phyloP scores from a whole-genome alignment of 176 grass and related monocot species.

The maize (Zea mays) region DNA sequence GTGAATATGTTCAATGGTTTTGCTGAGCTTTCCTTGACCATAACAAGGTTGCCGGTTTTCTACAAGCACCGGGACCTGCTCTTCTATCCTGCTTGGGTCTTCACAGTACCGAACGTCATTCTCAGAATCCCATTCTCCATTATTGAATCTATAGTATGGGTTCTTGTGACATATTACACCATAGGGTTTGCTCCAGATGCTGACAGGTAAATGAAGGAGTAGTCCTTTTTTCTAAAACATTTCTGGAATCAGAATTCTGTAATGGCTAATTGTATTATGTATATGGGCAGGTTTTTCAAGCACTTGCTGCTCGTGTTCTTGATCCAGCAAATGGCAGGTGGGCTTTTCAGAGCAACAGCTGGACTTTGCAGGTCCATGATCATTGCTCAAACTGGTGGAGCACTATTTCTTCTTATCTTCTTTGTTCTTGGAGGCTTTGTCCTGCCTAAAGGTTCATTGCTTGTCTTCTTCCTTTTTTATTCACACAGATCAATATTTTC shows the following conservation, averaged over 20 bases:
- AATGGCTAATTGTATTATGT: constrained; percentile 29
- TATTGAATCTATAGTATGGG: constrained; percentile 81
- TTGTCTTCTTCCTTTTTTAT: constrained; percentile 19
- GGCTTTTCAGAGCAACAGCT: constrained; percentile 78
- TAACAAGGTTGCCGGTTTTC: constrained; percentile 90
- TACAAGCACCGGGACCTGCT: constrained; percentile 95
- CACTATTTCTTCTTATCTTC: constrained; percentile 76
- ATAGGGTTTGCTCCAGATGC: constrained; percentile 91
- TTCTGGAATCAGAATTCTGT: neutral
- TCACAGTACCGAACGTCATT: constrained; percentile 73
- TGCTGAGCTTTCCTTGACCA: constrained; percentile 82
- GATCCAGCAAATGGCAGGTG: constrained; percentile 92
- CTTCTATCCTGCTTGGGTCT: constrained; percentile 95
- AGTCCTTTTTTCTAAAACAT: neutral
- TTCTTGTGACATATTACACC: constrained; percentile 79
- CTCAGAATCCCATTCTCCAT: constrained; percentile 87
- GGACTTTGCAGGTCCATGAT: constrained; percentile 91
- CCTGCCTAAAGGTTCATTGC: constrained; percentile 72
- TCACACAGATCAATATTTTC: constrained; percentile 12
- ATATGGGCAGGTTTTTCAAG: constrained; percentile 88
- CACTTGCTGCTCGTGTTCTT: constrained; percentile 88
- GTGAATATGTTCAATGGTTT: constrained; percentile 99
- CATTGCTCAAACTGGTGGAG: constrained; percentile 89
- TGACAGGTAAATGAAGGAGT: constrained; percentile 54
- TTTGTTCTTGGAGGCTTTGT: constrained; percentile 96